Conservation (phyloP, 140 eudicot genomes). For the Cichorium intybus region DNA sequence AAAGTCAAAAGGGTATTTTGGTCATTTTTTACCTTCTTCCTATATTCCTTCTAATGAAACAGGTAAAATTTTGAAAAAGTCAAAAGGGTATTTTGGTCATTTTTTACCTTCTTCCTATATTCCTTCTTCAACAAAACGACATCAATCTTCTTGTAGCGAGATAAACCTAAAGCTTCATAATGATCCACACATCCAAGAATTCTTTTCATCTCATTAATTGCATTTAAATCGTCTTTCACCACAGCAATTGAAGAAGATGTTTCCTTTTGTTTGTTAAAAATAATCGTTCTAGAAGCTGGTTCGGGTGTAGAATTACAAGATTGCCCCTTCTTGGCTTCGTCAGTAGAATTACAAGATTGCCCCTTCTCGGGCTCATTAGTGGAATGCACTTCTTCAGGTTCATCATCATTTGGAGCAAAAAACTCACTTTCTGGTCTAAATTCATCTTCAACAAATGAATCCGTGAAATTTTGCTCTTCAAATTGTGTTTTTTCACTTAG, state of each 20-base stretch:
- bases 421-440: slow-evolving; percentile 56
- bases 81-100: not conserved
- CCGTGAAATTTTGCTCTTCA: slow-evolving; percentile 63
- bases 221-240: slow-evolving; percentile 59
- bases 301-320: slow-evolving; percentile 40
- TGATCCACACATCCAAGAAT: slow-evolving; percentile 67
- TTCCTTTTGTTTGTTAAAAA: slow-evolving; percentile 54
- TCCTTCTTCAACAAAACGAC: slow-evolving; percentile 67
- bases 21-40: too few species aligned
- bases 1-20: not conserved
- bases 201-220: slow-evolving; percentile 72
- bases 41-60: too few species aligned
- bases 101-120: slow-evolving; percentile 68
- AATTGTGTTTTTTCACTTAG: slow-evolving; percentile 62
- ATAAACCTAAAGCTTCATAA: slow-evolving; percentile 84
- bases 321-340: slow-evolving; percentile 34
- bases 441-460: slow-evolving; percentile 61
- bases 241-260: slow-evolving; percentile 34
- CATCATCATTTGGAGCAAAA: slow-evolving; percentile 58
- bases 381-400: slow-evolving; percentile 46
- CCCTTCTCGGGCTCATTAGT: slow-evolving; percentile 47
- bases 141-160: slow-evolving; percentile 76
- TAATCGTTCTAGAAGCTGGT: slow-evolving; percentile 35
- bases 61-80: too few species aligned
- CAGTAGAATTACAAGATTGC: slow-evolving; percentile 31